Percentiles rank a stretch among this genome's conserved stretches.
These are phyloP conservation scores for Cicer bijugum DNA, from an alignment of 306 rosid species.

Conservation along the genomic window DNA sequence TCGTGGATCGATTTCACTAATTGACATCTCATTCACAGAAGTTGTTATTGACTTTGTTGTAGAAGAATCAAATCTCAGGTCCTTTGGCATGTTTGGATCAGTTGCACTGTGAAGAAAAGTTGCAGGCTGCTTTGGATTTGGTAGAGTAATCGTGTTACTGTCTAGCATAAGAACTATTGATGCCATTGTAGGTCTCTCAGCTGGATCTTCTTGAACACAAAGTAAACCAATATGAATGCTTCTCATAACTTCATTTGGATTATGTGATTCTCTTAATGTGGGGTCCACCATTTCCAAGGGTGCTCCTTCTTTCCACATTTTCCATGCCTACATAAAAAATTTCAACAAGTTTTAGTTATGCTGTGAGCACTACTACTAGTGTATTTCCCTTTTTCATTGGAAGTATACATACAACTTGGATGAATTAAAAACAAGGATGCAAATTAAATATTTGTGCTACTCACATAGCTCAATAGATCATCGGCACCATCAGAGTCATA, in stretches of 20 bases:
- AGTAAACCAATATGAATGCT: conserved; percentile 50
- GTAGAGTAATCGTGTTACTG: conserved; percentile 31
- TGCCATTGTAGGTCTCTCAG: conserved; percentile 51
- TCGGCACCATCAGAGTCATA: conserved; percentile 23
- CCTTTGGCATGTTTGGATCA: conserved; percentile 35
- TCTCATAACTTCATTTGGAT: conserved; percentile 45
- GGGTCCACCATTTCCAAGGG: conserved; percentile 48
- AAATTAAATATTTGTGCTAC: conserved; percentile 2
- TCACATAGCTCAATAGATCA: conserved; percentile 48
- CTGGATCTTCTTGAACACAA: conserved; percentile 53
- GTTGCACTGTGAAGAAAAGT: conserved; percentile 34
- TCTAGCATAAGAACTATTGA: conserved; percentile 45
- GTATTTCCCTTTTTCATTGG: background rate
- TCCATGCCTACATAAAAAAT: conserved; percentile 49
- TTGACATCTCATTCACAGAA: conserved; percentile 36
- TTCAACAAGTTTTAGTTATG: background rate
- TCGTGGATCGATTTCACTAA: conserved; percentile 46
- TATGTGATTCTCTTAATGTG: conserved; percentile 32
- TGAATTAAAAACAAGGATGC: background rate
- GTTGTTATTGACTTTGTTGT: conserved; percentile 11
- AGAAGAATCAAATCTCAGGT: conserved; percentile 26
- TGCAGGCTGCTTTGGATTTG: conserved; percentile 45
- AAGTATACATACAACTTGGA: background rate
- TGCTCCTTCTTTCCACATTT: conserved; percentile 47
- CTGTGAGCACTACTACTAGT: background rate